Base-by-base conservation (phyloP, 106 monocot genomes). In the Xerophyta viscosa region DNA sequence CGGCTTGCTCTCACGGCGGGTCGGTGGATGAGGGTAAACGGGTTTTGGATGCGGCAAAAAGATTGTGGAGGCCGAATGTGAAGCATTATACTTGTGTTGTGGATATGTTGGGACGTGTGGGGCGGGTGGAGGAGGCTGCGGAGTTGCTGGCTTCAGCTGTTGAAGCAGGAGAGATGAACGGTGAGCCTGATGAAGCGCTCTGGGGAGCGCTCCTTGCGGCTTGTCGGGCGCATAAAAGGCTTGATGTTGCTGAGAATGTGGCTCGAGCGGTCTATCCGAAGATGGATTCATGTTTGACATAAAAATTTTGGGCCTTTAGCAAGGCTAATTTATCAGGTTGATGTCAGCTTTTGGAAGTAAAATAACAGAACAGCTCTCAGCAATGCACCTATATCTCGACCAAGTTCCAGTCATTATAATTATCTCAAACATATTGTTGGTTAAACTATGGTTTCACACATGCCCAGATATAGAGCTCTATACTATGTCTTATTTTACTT, bases 51-150 rank as follows among this genome's bases (percentile, higher is more conserved):
- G 23, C 20, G 60, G n/a, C n/a, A n/a, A n/a, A n/a, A n/a, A n/a
- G n/a, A n/a, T 22, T 69, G 31, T 15, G 39, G 24, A 31, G 53
- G 36, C 31, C 46, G 11, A 22, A 12, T 4, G 29, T 69, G 60
- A 45, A 60, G 60, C 68, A 69, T 31, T 69, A 69, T 52, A 69
- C 61, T 28, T 60, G 68, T 23, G 46, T 54, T 50, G 68, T 61
- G 17, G 60, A 61, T 19, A 28, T 61, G 61, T 46, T 61, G 22
- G 60, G 52, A 30, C 15, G 31, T 1, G 59, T 31, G 17, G 68
- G 68, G 31, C 53, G 11, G 8, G 33, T 61, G 29, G 68, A 52
- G 45, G 68, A 60, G 60, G 60, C 60, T 43, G 60, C 43, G 68
- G 42, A 22, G 29, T 13, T 69, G 13, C 39, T 39, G 3, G 39